Base-by-base conservation (phyloP, 2,329 filamentous ascomycete genomes). In the Fusarium fujikuroi region DNA sequence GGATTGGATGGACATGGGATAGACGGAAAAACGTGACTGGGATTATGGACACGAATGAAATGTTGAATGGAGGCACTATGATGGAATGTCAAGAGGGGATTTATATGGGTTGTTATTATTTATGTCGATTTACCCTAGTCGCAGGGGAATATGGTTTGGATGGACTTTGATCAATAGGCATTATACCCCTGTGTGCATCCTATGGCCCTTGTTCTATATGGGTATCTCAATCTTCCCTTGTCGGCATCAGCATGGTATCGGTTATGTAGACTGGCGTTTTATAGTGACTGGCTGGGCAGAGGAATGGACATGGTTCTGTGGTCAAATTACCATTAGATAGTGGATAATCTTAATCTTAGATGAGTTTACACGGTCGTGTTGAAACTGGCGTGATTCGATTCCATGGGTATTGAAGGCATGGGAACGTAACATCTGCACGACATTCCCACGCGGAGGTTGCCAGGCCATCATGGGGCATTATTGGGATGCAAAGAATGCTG, bases 161-260 rank as follows among this genome's bases (percentile, higher is more conserved):
- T 56, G 63, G 67, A 75, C 67, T 63, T 72, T 75, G 60, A 75
- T 73, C 75, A 78, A 78, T 76, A 78, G 76, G 76, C 76, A 78
- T 78, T 78, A 78, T 78, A 78, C 76, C 76, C 76, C 77, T 69
- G 54, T 78, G 76, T 76, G 75, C 73, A 77, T 75, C 60, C 63
- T 66, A 74, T 67, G 65, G 54, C 63, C 66, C 66, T 64, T 63
- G 39, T 60, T 52, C 63, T 60, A 42, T 47, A 66, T 53, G 59
- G 62, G 54, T 69, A 43, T 54, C 50, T 64, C 56, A 50, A 39
- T 39, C 40, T 62, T 49, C 47, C 39, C 39, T 37, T 15, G 23
- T 54, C 30, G 42, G 47, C 47, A 65, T 72, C 37, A 63, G 53
- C 66, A 63, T 63, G 21, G 54, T 49, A 44, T 12, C 18, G 61